Percentiles rank a stretch among this genome's conserved stretches.
Evolutionary conservation across 1,284 basidiomycete genomes (phyloP).

Genomic region (Pterulicium gracile): DNA sequence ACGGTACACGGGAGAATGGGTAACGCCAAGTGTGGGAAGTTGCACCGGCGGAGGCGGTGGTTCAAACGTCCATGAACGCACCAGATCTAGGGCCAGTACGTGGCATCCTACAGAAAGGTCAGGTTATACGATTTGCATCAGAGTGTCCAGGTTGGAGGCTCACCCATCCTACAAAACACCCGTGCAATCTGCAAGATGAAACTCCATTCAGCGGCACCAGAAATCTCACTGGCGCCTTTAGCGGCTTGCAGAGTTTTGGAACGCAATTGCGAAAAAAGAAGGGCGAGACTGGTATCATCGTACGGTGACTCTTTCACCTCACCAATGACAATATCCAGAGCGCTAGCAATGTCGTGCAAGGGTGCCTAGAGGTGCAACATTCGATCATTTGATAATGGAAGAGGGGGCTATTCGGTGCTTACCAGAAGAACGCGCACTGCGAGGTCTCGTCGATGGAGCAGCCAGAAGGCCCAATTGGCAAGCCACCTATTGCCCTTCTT

Average conservation of each 20-base stretch:
- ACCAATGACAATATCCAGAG: slow-evolving; percentile 39
- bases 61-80: slow-evolving; percentile 86
- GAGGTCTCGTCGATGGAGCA: slow-evolving; percentile 75
- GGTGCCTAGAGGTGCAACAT: slow-evolving; percentile 46
- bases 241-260: slow-evolving; percentile 85
- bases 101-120: slow-evolving; percentile 67
- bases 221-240: slow-evolving; percentile 84
- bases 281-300: slow-evolving; percentile 83
- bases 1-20: neutral
- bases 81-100: slow-evolving; percentile 74
- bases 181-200: slow-evolving; percentile 89
- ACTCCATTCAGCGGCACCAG: slow-evolving; percentile 80
- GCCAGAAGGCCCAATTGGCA: slow-evolving; percentile 97
- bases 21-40: slow-evolving; percentile 18
- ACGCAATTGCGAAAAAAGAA: slow-evolving; percentile 85
- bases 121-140: slow-evolving; percentile 6
- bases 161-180: slow-evolving; percentile 89
- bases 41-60: slow-evolving; percentile 44
- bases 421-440: slow-evolving; percentile 80
- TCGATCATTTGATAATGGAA: too few species aligned
- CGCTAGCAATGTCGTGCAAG: slow-evolving; percentile 54
- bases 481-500: slow-evolving; percentile 85
- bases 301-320: slow-evolving; percentile 80
- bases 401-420: slow-evolving; percentile 17
- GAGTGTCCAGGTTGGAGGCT: neutral